phyloP scores from a whole-genome alignment of 129 eudicot genomes.

The Oenanthe sinensis region DNA sequence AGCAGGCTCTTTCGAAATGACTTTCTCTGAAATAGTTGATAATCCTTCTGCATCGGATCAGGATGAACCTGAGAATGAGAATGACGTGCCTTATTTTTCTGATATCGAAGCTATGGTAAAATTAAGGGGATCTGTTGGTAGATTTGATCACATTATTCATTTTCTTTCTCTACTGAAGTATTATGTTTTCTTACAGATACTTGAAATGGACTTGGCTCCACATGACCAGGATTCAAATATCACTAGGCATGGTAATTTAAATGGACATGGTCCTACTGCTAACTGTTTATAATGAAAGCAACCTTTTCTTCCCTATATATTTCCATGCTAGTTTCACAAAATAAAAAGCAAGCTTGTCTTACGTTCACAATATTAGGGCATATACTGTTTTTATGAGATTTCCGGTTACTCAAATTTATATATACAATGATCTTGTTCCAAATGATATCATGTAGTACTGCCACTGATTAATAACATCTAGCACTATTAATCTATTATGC shows the following conservation, averaged over 20 bases:
- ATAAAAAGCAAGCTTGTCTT: not conserved
- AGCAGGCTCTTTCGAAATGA: constrained; percentile 28
- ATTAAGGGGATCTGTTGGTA: constrained; percentile 10
- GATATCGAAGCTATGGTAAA: constrained; percentile 90
- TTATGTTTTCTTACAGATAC: constrained; percentile 52
- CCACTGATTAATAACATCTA: not conserved
- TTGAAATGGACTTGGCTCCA: constrained; percentile 66
- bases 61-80: constrained; percentile 58
- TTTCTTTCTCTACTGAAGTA: constrained; percentile 7
- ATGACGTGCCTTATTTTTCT: constrained; percentile 79
- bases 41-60: constrained; percentile 39
- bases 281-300: not conserved
- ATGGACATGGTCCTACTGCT: not conserved
- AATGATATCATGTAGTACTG: not conserved
- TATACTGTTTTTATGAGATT: not conserved
- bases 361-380: not conserved
- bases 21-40: constrained; percentile 35
- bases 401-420: not conserved
- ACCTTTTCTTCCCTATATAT: not conserved
- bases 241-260: constrained; percentile 45
- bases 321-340: not conserved
- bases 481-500: not conserved
- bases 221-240: constrained; percentile 40
- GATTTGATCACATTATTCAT: constrained; percentile 10
- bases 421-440: not conserved